Evolutionary conservation across 345 rosid species (phyloP), one percentile per base, ranked within the genome.

Genomic region (Iberis pinnata): DNA sequence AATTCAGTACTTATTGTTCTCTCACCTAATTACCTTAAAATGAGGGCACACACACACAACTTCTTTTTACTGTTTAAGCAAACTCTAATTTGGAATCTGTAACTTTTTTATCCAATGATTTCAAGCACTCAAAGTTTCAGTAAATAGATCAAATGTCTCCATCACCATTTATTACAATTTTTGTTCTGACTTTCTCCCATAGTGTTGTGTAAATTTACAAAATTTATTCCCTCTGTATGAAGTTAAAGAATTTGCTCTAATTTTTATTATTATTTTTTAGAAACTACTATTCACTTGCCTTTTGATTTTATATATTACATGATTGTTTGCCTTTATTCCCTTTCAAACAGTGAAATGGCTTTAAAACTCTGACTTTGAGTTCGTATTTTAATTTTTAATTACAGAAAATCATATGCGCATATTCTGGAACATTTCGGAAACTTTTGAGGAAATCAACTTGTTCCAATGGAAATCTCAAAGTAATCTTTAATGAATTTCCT

Each of bases 401-500:
- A 70, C 93, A 92, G 96, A 71, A 56, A 72, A 78, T 85, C 32
- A 56, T 92, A 27, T 76, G 82, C 52, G 54, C 70, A 0, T 80
- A 78, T 59, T 85, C 89, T 4, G 83, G 82, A 22, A 81, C 76
- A 65, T 61, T 92, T 25, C 66, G 76, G 70, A 81, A 67, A 66
- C 58, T 88, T 43, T 73, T 83, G 53, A 79, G 88, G 18, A 81
- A 76, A 69, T 80, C 89, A 38, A 61, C 68, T 9, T 52, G 56
- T 35, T 49, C 73, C 24, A 32, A 60, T 43, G 63, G 76, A 38
- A 67, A 67, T 56, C 70, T 79, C 31, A 92, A 88, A 59, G 80
- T 92, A 51, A 71, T 92, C 63, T 85, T 92, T 43, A 74, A 80
- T 54, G 98, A 85, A 41, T 92, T 92, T 49, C 96, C 98, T 0